These are phyloP conservation scores for Candida mesenterica DNA, from an alignment of 1,139 yeast genomes.

Conservation along the genomic window DNA sequence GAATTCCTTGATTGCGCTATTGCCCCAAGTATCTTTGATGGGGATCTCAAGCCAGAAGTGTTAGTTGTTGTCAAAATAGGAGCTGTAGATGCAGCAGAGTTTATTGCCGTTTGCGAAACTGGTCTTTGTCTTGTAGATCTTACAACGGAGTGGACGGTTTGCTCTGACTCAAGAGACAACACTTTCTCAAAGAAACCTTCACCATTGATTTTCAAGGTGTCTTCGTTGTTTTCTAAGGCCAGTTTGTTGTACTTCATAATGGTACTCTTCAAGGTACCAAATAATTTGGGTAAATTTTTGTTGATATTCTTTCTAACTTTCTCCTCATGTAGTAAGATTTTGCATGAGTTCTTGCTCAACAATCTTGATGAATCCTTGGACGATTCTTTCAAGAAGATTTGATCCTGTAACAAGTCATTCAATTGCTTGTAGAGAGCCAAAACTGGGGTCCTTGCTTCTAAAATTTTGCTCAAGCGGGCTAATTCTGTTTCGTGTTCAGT, in stretches of 20 bases:
- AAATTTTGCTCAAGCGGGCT: conserved; percentile 46
- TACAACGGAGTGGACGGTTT: conserved; percentile 7
- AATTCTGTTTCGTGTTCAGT: conserved; percentile 65
- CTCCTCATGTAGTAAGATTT: conserved; percentile 77
- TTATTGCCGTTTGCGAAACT: no score
- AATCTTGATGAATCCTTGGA: conserved; percentile 80
- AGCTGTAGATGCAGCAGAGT: no score
- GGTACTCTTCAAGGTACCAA: conserved; percentile 49
- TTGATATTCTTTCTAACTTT: conserved; percentile 65
- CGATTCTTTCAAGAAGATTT: conserved; percentile 61
- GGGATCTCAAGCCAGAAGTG: background rate
- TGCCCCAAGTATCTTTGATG: background rate
- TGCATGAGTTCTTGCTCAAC: conserved; percentile 73
- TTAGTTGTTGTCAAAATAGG: background rate
- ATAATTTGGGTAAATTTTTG: conserved; percentile 63
- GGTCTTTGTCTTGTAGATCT: background rate
- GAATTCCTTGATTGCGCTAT: background rate
- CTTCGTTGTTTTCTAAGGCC: conserved; percentile 28
- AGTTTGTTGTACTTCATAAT: conserved; percentile 46
- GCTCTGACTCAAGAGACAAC: conserved; percentile 41
- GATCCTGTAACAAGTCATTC: conserved; percentile 57
- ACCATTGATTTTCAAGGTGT: conserved; percentile 45
- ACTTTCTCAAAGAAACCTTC: conserved; percentile 47
- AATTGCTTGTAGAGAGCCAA: conserved; percentile 55
- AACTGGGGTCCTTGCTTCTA: conserved; percentile 53